Evolutionary conservation across 768 basidiomycete genomes (phyloP).

Genomic region (Mrakia blollopis): DNA sequence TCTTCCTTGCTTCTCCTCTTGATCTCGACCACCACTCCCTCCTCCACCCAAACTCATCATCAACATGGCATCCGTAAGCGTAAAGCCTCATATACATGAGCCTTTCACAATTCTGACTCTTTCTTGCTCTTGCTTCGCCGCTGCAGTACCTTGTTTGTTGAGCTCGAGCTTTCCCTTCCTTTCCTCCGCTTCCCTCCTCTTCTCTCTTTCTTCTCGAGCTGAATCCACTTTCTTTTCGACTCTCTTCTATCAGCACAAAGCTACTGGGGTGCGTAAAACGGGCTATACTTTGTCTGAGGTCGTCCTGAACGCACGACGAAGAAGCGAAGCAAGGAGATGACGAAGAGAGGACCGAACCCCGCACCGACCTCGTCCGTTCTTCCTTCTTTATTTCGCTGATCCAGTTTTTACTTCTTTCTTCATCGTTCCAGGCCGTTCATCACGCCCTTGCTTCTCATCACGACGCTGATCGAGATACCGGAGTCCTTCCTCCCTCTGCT

Average conservation of each 20-base stretch:
- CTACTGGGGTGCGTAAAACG: background rate
- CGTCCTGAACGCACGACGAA: background rate
- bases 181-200: background rate
- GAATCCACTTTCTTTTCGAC: too few species aligned
- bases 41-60: too few species aligned
- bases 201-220: background rate
- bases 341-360: background rate
- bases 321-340: background rate
- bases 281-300: background rate
- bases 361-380: background rate
- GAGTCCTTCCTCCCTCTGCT: constrained; percentile 18
- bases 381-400: too few species aligned
- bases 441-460: background rate
- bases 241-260: background rate
- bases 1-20: too few species aligned
- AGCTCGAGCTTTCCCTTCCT: too few species aligned
- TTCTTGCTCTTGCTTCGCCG: too few species aligned
- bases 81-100: too few species aligned
- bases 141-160: too few species aligned
- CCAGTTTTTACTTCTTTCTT: background rate
- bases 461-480: constrained; percentile 3
- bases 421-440: background rate
- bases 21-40: too few species aligned
- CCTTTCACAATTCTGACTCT: too few species aligned
- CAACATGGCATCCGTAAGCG: too few species aligned